Evolutionary conservation across 306 rosid species (phyloP), one percentile per base, ranked within the genome.

Genomic region (Rosa persica): DNA sequence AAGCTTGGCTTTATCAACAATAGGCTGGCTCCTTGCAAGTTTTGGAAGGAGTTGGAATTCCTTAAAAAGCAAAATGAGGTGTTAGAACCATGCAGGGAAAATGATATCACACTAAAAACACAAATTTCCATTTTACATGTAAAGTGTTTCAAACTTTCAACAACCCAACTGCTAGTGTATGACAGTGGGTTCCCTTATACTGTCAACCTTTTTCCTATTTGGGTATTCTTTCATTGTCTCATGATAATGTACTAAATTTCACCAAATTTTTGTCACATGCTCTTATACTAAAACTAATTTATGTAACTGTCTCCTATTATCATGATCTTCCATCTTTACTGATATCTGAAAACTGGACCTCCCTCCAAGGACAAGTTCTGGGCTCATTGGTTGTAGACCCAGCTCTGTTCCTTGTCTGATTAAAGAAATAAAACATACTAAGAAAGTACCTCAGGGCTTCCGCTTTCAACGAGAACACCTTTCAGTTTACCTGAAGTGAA

Each of bases 401-500:
- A 74, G 40, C 8, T 22, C 22, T 48, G 62, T 17, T 4, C 9
- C 44, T 10, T 72, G 20, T 30, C 0, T 36, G 15, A 30, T 16
- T 0, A 27, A 58, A 42, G 0, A 20, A 46, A 23, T 62, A 44
- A 11, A 22, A 46, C 30, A 75, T 7, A 30, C 12, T 0, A 44
- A 22, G 47, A 15, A 66, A 36, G 34, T 92, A 95, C 98, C 98
- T 92, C 93, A 5, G 97, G 81, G 75, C 92, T 95, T 80, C 97
- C 98, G 65, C 97, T 95, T 86, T 95, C 97, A 75, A 95, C 85
- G 58, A 95, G 89, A 86, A 95, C 93, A 81, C 98, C 98, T 82
- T 91, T 95, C 70, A 95, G 85, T 89, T 90, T 92, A 79, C 92
- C 98, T 91, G 93, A 23, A 64, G 47, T 5, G 58, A 70, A 75